These are phyloP conservation scores for Musa acuminata DNA, from an alignment of 176 grass and related monocot genomes.

Conservation along the genomic window DNA sequence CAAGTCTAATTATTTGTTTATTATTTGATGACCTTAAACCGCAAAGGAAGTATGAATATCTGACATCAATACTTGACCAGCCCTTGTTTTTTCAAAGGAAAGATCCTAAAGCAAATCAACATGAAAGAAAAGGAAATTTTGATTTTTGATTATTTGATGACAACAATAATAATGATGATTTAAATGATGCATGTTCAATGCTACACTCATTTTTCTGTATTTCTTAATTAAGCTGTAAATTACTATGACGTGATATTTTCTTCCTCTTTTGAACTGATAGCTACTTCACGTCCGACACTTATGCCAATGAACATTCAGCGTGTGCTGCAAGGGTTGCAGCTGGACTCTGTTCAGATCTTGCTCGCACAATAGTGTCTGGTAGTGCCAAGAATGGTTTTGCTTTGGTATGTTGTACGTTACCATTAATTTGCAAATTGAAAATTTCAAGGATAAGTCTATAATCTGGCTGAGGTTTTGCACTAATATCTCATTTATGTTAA, in stretches of 20 bases:
- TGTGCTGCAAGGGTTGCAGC: conserved; percentile 93
- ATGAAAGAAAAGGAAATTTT: neutral
- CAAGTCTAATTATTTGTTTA: too few relatives aligned
- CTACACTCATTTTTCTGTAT: neutral
- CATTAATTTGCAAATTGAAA: conserved; percentile 6
- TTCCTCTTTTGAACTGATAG: conserved; percentile 32
- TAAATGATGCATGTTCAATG: neutral
- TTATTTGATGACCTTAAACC: too few relatives aligned
- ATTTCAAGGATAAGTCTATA: neutral
- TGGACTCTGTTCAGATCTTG: conserved; percentile 92
- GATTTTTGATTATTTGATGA: neutral
- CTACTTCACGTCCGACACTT: conserved; percentile 95
- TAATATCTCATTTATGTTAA: neutral
- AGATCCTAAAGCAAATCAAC: neutral
- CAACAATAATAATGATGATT: neutral
- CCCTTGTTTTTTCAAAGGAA: too few relatives aligned
- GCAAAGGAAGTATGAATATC: too few relatives aligned
- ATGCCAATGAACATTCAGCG: conserved; percentile 80
- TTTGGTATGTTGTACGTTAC: conserved; percentile 44
- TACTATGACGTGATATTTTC: neutral
- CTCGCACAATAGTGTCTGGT: conserved; percentile 57
- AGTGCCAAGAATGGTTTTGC: conserved; percentile 81
- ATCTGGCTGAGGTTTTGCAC: neutral
- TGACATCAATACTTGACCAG: too few relatives aligned
- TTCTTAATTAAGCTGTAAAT: neutral